A percentile compares a stretch with the other conserved stretches of the same genome.
Conservation (phyloP, 805 yeast genomes). For the Nakazawaea populi region DNA sequence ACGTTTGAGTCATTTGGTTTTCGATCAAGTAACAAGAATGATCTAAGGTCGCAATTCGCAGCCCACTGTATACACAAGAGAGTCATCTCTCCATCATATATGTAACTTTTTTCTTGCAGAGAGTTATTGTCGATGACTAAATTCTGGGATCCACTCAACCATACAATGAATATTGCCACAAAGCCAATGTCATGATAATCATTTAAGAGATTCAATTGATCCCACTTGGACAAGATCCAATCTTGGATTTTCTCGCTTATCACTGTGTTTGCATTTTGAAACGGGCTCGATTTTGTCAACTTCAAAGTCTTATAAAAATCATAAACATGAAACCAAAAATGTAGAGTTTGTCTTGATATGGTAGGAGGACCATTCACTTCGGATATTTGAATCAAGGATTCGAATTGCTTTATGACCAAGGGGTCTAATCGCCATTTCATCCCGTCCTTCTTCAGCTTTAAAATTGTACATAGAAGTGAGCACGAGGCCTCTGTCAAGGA, state of each 20-base stretch:
- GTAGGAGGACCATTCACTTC: constrained; percentile 57
- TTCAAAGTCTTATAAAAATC: constrained; percentile 29
- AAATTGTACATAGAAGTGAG: constrained; percentile 19
- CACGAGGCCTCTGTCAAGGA: constrained; percentile 25
- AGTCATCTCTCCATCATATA: background rate
- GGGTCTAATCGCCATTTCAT: constrained; percentile 25
- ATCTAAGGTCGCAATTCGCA: background rate
- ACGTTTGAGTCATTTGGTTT: background rate
- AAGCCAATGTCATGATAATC: constrained; percentile 11
- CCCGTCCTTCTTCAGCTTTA: constrained; percentile 5
- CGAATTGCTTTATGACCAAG: constrained; percentile 38
- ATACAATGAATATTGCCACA: constrained; percentile 31
- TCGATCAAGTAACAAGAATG: background rate
- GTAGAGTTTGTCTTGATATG: constrained; percentile 39
- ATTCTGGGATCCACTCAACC: constrained; percentile 32
- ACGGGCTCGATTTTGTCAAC: constrained; percentile 21
- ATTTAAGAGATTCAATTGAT: constrained; percentile 14
- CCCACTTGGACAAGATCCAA: constrained; percentile 52
- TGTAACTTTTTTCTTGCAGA: background rate
- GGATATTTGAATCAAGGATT: constrained; percentile 44
- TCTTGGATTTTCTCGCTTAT: constrained; percentile 27
- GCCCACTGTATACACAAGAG: background rate
- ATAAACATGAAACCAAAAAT: constrained; percentile 47
- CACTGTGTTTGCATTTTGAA: constrained; percentile 9
- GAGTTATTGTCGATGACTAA: background rate